These are phyloP conservation scores for Hypoxylon perforatum DNA, from an alignment of 495 filamentous ascomycete species.

Conservation along the genomic window DNA sequence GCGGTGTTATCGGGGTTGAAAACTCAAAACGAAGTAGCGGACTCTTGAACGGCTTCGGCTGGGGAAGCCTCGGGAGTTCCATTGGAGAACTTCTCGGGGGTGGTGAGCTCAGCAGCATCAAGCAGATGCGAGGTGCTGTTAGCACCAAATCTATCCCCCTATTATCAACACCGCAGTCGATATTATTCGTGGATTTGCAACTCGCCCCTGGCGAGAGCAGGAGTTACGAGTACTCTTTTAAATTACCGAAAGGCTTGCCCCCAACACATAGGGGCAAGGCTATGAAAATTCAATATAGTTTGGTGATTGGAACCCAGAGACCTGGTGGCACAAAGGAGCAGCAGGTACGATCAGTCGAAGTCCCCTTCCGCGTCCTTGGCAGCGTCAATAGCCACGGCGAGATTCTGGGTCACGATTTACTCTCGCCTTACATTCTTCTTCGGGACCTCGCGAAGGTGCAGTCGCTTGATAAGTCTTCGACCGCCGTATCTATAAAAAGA, in stretches of 20 bases:
- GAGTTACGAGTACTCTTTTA: slow-evolving; percentile 86
- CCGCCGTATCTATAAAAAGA: slow-evolving; percentile 24
- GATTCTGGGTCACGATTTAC: slow-evolving; percentile 82
- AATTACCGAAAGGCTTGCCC: slow-evolving; percentile 84
- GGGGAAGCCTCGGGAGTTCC: slow-evolving; percentile 88
- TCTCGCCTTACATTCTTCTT: slow-evolving; percentile 91
- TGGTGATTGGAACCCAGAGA: slow-evolving; percentile 92
- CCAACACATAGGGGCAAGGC: slow-evolving; percentile 92
- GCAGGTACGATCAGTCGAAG: slow-evolving; percentile 88
- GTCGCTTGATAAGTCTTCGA: slow-evolving; percentile 54
- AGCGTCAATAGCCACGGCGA: slow-evolving; percentile 79
- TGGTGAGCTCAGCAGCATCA: slow-evolving; percentile 88
- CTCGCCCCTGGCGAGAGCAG: slow-evolving; percentile 89
- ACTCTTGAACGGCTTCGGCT: slow-evolving; percentile 84
- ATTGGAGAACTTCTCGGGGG: slow-evolving; percentile 86
- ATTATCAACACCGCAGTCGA: slow-evolving; percentile 94
- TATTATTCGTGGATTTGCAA: slow-evolving; percentile 92
- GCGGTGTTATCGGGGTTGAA: slow-evolving; percentile 83
- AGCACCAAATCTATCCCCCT: slow-evolving; percentile 85
- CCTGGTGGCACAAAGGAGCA: slow-evolving; percentile 79
- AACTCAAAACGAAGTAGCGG: slow-evolving; percentile 80
- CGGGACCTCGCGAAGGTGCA: slow-evolving; percentile 81
- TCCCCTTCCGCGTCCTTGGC: slow-evolving; percentile 94
- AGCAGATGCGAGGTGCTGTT: slow-evolving; percentile 89
- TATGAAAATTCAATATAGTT: slow-evolving; percentile 91